Conservation (phyloP, 2,329 filamentous ascomycete species). For the Ambrosiella beaveri region DNA sequence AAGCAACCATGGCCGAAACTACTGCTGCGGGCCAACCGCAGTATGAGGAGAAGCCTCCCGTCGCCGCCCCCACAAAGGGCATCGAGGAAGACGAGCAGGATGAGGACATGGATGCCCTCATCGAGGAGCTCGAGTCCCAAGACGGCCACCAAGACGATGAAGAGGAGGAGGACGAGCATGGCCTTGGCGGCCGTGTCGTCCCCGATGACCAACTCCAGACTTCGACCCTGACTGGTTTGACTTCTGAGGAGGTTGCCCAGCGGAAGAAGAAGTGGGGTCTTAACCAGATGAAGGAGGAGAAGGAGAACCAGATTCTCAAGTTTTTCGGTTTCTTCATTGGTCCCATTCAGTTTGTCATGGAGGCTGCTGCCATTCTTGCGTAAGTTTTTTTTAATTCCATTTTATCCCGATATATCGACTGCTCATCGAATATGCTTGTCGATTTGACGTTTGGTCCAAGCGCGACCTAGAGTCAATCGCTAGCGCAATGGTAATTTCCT, state of each 20-base stretch:
- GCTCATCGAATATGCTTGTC: neutral
- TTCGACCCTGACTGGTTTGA: slow-evolving; percentile 51
- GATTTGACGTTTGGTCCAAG: neutral
- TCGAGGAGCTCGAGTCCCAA: slow-evolving; percentile 70
- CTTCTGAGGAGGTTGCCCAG: slow-evolving; percentile 46
- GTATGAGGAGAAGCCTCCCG: slow-evolving; percentile 40
- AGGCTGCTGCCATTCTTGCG: slow-evolving; percentile 65
- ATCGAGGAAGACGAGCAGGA: slow-evolving; percentile 50
- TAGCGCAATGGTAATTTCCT: neutral
- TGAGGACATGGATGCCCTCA: slow-evolving; percentile 71
- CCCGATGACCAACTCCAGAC: slow-evolving; percentile 66
- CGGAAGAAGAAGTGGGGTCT: slow-evolving; percentile 56
- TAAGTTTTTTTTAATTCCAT: slow-evolving; percentile 43
- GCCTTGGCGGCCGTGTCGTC: slow-evolving; percentile 38
- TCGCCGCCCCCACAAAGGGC: slow-evolving; percentile 21
- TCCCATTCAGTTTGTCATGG: slow-evolving; percentile 89
- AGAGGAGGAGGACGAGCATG: slow-evolving; percentile 35
- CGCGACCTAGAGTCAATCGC: neutral
- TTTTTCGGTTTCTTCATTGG: slow-evolving; percentile 72
- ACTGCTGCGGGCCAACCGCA: slow-evolving; percentile 37
- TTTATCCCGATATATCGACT: neutral
- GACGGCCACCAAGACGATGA: slow-evolving; percentile 53
- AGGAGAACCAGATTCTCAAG: slow-evolving; percentile 69
- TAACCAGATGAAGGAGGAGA: slow-evolving; percentile 85
- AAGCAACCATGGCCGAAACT: slow-evolving; percentile 35